phyloP scores from a whole-genome alignment of 2,329 filamentous ascomycete genomes.

The Sclerotinia minor region DNA sequence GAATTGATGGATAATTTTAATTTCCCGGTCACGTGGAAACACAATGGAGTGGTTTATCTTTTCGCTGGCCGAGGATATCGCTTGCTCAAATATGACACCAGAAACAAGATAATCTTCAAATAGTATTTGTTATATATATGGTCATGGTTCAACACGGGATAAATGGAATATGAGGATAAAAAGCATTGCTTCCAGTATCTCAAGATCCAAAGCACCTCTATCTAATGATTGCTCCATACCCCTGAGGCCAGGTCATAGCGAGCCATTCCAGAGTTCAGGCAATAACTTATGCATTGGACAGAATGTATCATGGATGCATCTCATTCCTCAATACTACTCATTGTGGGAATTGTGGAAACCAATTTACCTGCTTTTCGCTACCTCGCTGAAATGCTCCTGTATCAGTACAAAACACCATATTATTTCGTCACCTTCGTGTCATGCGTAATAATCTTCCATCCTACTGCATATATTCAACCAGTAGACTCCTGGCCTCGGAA shows the following conservation, averaged over 20 bases:
- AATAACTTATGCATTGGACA: neutral
- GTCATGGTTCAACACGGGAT: neutral
- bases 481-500: conserved; percentile 54
- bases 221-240: conserved; percentile 6
- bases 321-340: conserved; percentile 22
- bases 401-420: conserved; percentile 20
- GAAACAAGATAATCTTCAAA: neutral
- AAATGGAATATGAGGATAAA: neutral
- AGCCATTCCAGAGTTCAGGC: conserved; percentile 4
- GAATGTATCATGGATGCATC: conserved; percentile 5
- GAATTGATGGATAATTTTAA: neutral
- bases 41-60: neutral
- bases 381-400: conserved; percentile 23
- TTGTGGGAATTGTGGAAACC: conserved; percentile 24
- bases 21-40: neutral
- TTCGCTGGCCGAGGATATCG: neutral
- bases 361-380: conserved; percentile 24
- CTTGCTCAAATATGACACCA: neutral
- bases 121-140: neutral
- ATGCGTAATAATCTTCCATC: conserved; percentile 12
- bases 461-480: conserved; percentile 50
- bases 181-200: conserved; percentile 1
- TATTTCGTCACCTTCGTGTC: conserved; percentile 21
- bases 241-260: no score
- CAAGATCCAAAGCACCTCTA: conserved; percentile 4